Conservation (phyloP, 371 early-diverging fungal species). For the Syncephalis fuscata region DNA sequence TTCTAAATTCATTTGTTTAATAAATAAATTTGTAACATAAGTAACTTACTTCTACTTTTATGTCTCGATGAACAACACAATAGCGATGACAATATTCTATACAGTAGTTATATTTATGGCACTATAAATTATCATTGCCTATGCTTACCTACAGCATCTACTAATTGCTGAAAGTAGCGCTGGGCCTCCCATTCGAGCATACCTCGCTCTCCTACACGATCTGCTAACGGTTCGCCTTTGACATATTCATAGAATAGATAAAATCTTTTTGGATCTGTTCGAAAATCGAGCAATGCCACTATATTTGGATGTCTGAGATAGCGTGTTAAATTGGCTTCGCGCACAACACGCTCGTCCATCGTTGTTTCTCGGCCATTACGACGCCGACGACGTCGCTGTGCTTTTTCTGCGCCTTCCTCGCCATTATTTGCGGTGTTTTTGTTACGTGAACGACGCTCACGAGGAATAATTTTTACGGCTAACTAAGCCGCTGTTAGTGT, state of each 20-base stretch:
- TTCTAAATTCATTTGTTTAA: background rate
- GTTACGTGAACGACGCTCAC: too few relatives aligned
- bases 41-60: conserved; percentile 3
- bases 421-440: too few relatives aligned
- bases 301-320: conserved; percentile 3
- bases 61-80: conserved; percentile 6
- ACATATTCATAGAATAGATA: conserved; percentile 7
- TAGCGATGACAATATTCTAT: conserved; percentile 4
- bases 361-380: background rate
- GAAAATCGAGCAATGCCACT: conserved; percentile 4
- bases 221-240: conserved; percentile 2
- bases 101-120: too few relatives aligned
- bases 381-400: too few relatives aligned
- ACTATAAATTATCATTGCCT: background rate
- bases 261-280: conserved; percentile 3
- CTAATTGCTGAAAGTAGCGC: conserved; percentile 5
- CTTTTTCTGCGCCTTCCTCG: too few relatives aligned
- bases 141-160: conserved; percentile 2
- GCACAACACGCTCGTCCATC: conserved; percentile 3
- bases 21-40: background rate
- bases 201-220: conserved; percentile 5
- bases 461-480: conserved; percentile 7
- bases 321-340: conserved; percentile 7
- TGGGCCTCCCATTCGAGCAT: background rate
- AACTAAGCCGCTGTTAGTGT: background rate